phyloP scores from a whole-genome alignment of 2,329 filamentous ascomycete genomes.

The Monosporascus sp. region DNA sequence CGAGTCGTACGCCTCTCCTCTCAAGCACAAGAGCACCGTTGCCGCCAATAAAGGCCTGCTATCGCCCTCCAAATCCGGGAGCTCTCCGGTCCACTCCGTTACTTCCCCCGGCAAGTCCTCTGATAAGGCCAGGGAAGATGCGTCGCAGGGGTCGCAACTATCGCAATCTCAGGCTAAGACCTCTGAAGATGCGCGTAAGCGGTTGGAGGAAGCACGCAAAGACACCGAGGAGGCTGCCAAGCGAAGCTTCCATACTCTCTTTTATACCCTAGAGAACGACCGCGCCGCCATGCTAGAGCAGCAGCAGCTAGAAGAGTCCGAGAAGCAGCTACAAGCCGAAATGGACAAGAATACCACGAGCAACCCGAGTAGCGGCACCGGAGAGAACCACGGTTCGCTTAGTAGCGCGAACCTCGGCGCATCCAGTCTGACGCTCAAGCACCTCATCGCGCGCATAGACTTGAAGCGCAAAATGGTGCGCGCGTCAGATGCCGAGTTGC shows the following conservation, averaged over 20 bases:
- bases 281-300: slow-evolving; percentile 96
- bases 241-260: slow-evolving; percentile 85
- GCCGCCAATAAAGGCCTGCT: slow-evolving; percentile 54
- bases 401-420: slow-evolving; percentile 93
- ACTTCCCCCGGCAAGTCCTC: slow-evolving; percentile 55
- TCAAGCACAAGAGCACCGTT: slow-evolving; percentile 46
- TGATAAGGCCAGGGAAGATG: slow-evolving; percentile 48
- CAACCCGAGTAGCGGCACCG: slow-evolving; percentile 43
- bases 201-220: slow-evolving; percentile 85
- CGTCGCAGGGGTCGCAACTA: slow-evolving; percentile 34
- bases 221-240: slow-evolving; percentile 86
- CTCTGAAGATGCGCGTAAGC: slow-evolving; percentile 85
- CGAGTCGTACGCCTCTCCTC: slow-evolving; percentile 44
- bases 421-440: slow-evolving; percentile 92
- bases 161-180: slow-evolving; percentile 52
- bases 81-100: slow-evolving; percentile 58
- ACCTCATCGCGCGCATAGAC: slow-evolving; percentile 93
- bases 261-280: slow-evolving; percentile 94
- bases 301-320: slow-evolving; percentile 91
- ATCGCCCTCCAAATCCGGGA: slow-evolving; percentile 66
- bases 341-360: slow-evolving; percentile 65
- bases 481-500: slow-evolving; percentile 87
- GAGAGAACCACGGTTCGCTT: slow-evolving; percentile 76
- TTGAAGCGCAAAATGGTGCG: slow-evolving; percentile 84
- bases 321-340: slow-evolving; percentile 92